Evolutionary conservation across 495 filamentous ascomycete genomes (phyloP), one percentile per base, ranked within the genome.

Genomic region (Cairneyella variabilis): DNA sequence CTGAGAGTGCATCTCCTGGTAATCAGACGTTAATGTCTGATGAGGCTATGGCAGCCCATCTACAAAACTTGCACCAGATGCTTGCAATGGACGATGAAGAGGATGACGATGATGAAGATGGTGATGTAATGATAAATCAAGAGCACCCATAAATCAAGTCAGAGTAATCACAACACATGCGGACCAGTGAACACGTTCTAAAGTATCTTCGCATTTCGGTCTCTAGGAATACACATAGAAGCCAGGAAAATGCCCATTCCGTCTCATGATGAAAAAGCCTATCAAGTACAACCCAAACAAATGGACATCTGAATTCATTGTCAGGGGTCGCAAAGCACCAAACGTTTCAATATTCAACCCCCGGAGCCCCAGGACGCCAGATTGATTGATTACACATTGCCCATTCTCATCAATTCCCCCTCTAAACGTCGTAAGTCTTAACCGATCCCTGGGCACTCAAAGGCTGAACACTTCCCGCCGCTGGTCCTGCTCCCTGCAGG

Each of bases 361-460:
- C 56, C n/a, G 46, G 14, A 58, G 49, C 44, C 53, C 56, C 56
- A 21, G 46, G 14, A 58, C 55, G 59, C 59, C 59, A 48, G 14
- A 32, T 16, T 30, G 23, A 32, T 32, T 44, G 37, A 58, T 52
- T 62, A 58, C 30, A 59, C 28, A 32, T 14, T 32, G 6, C 28
- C 43, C 44, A 40, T 36, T 30, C 26, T 46, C 17, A 40, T 34
- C 30, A 28, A 18, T 37, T 14, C 32, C n/a, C 26, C 2, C 3
- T 44, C 39, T 40, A 60, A 18, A 63, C 60, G 25, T 64, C 62
- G 40, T 59, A 64, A 37, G 42, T 61, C 51, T 65, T 65, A 40
- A 60, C 51, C 38, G 51, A 37, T 12, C 80, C 84, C 28, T 85
- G 81, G 14, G 76, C 76, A 57, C 84, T 88, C 59, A 88, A 68